phyloP scores from a whole-genome alignment of 257 asterid species.

The Osmanthus fragrans region DNA sequence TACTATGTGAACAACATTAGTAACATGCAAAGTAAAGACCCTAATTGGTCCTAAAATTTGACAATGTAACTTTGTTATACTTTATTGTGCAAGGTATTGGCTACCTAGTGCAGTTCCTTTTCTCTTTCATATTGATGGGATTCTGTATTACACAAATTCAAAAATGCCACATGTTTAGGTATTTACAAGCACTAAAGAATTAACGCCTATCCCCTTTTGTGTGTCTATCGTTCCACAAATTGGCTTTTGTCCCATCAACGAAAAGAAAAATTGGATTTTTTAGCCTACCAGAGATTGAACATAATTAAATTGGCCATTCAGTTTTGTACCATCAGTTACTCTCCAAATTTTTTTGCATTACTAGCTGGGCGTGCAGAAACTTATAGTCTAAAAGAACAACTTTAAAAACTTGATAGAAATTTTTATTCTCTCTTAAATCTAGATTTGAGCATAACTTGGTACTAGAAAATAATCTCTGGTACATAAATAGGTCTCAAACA shows the following conservation, averaged over 20 bases:
- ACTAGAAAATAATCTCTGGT: background rate
- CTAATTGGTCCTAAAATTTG: background rate
- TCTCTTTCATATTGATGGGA: background rate
- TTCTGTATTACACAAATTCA: background rate
- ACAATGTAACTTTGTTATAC: background rate
- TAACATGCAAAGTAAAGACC: background rate
- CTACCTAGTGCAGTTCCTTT: background rate
- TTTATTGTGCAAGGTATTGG: background rate
- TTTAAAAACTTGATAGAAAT: background rate
- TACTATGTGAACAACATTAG: background rate
- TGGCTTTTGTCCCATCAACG: background rate
- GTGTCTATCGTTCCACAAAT: background rate
- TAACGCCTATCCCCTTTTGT: background rate
- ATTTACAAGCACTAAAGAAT: background rate
- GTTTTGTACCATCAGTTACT: background rate
- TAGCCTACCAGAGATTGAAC: background rate
- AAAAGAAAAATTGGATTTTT: background rate
- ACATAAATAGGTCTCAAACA: background rate
- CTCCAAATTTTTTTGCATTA: background rate
- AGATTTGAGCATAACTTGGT: background rate
- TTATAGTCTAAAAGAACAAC: background rate
- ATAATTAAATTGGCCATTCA: background rate
- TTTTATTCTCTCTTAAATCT: background rate
- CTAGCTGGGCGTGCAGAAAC: background rate
- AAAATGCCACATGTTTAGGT: background rate